phyloP scores from a whole-genome alignment of 1,139 yeast species.

The Nakaseomyces sp. region DNA sequence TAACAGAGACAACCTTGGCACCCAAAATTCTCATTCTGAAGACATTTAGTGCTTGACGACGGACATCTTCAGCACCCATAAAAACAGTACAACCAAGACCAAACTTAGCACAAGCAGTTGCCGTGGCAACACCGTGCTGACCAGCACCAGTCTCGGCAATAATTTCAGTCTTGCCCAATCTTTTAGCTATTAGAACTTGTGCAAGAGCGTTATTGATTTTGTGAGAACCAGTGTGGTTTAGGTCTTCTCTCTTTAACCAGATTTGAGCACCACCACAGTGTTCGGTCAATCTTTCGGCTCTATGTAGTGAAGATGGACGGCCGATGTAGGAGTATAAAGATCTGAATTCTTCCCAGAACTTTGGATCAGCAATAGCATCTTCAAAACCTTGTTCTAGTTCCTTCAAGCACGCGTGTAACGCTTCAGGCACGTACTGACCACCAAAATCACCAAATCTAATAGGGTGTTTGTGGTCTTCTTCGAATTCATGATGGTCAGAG shows the following conservation, averaged over 20 bases:
- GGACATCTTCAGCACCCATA: slow-evolving; percentile 99
- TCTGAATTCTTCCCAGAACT: slow-evolving; percentile 87
- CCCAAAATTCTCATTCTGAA: slow-evolving; percentile 96
- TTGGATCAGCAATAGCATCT: slow-evolving; percentile 76
- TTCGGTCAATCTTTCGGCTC: slow-evolving; percentile 83
- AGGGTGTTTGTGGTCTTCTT: slow-evolving; percentile 52
- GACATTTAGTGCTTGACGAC: slow-evolving; percentile 96
- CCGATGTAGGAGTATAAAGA: slow-evolving; percentile 84
- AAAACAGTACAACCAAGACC: slow-evolving; percentile 92
- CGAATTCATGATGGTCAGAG: slow-evolving; percentile 33
- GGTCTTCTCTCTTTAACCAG: slow-evolving; percentile 97
- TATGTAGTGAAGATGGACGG: slow-evolving; percentile 87
- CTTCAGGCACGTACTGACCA: slow-evolving; percentile 98
- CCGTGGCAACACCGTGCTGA: slow-evolving; percentile 99
- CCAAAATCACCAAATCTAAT: slow-evolving; percentile 91
- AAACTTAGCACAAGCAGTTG: slow-evolving; percentile 97
- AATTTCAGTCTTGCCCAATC: slow-evolving; percentile 82
- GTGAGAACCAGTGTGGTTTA: slow-evolving; percentile 97
- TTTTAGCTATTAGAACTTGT: slow-evolving; percentile 82
- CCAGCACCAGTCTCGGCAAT: slow-evolving; percentile 99
- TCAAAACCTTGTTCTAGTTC: slow-evolving; percentile 86
- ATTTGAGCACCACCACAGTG: slow-evolving; percentile 93
- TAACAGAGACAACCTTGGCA: slow-evolving; percentile 88
- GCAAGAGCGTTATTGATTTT: slow-evolving; percentile 95
- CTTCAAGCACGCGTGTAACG: slow-evolving; percentile 79